These are phyloP conservation scores for Codiaeum variegatum DNA, from an alignment of 441 rosid genomes.

Conservation along the genomic window DNA sequence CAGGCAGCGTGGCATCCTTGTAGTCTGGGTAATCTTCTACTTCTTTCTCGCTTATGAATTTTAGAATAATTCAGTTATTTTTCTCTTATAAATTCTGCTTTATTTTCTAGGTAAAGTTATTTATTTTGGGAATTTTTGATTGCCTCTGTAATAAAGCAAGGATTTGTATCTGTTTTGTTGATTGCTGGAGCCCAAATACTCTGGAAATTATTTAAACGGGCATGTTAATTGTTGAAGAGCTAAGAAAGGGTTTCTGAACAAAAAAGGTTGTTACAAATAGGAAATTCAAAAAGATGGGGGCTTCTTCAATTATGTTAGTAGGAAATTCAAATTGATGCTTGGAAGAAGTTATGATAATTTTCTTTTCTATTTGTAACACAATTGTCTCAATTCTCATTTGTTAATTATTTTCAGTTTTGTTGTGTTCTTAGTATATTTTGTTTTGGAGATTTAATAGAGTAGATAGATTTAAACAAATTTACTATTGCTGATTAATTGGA, in stretches of 20 bases:
- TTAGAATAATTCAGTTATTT: background rate
- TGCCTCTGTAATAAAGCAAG: background rate
- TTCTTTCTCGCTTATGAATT: background rate
- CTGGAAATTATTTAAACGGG: too few species aligned
- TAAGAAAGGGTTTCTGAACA: background rate
- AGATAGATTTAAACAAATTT: background rate
- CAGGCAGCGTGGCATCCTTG: slow-evolving; percentile 60
- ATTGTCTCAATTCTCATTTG: background rate
- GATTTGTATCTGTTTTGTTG: background rate
- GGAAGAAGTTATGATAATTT: too few species aligned
- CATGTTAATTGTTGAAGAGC: too few species aligned
- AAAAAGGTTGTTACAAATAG: background rate
- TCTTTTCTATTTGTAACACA: background rate
- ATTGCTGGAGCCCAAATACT: background rate
- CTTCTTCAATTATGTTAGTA: background rate
- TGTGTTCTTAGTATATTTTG: background rate
- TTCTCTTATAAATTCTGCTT: background rate
- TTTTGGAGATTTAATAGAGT: background rate
- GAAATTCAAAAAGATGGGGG: background rate
- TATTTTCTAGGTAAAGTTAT: slow-evolving; percentile 17
- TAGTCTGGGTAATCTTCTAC: slow-evolving; percentile 58
- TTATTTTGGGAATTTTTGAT: background rate
- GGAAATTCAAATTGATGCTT: background rate
- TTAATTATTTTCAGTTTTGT: too few species aligned
- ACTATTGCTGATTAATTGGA: background rate